Percentiles rank a stretch among this genome's conserved stretches.
Conservation (phyloP, 2,329 filamentous ascomycete species). For the Aspergillus glaucus region DNA sequence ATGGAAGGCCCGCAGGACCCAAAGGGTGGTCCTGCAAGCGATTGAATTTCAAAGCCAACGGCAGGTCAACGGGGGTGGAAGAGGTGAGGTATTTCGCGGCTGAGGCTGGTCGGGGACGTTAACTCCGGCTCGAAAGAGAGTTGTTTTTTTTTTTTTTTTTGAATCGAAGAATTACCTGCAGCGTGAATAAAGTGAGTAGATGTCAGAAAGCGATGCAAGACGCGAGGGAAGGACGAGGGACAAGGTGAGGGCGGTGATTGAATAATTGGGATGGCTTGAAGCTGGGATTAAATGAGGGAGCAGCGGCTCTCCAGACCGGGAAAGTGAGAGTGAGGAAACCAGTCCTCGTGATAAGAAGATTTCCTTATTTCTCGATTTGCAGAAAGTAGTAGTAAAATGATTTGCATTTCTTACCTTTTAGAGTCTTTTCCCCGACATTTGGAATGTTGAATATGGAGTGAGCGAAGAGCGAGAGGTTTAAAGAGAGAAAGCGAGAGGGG, state of each 20-base stretch:
- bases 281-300: slow-evolving; percentile 1
- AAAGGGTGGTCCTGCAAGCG: slow-evolving; percentile 19
- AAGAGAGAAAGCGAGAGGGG: slow-evolving; percentile 1
- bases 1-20: slow-evolving; percentile 24
- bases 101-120: slow-evolving; percentile 1
- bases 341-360: too few relatives aligned
- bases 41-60: slow-evolving; percentile 9
- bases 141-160: too few relatives aligned
- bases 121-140: too few relatives aligned
- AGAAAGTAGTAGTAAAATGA: background rate
- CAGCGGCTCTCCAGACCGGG: background rate
- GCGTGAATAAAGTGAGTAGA: background rate
- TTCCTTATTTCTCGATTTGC: slow-evolving; percentile 25
- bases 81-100: background rate
- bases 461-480: background rate
- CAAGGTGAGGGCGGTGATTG: slow-evolving; percentile 4
- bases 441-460: slow-evolving; percentile 1
- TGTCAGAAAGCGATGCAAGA: slow-evolving; percentile 1
- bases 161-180: too few relatives aligned
- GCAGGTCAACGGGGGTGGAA: slow-evolving; percentile 2
- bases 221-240: slow-evolving; percentile 7
- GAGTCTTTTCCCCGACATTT: background rate
- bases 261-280: background rate
- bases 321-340: slow-evolving; percentile 24
- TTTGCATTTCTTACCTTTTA: background rate